Conservation (phyloP, 768 basidiomycete genomes). For the Sarcodon aspratus region DNA sequence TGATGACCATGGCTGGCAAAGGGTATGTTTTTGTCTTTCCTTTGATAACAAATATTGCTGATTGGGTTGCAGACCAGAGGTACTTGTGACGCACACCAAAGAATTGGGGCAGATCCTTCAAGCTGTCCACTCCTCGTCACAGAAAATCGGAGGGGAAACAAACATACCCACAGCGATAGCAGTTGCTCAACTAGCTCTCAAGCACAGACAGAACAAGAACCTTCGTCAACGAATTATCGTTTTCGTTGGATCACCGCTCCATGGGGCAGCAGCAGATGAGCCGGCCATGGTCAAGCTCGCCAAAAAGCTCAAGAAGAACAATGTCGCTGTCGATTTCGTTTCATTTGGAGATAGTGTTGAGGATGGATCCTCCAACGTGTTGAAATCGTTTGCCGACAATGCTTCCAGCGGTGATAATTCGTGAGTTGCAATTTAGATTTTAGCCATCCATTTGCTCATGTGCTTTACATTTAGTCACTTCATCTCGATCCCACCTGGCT, state of each 20-base stretch:
- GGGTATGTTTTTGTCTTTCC: slow-evolving; percentile 39
- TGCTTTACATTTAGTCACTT: slow-evolving; percentile 48
- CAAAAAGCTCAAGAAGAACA: slow-evolving; percentile 99
- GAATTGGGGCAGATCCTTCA: slow-evolving; percentile 87
- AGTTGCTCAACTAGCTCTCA: slow-evolving; percentile 91
- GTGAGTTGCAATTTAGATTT: slow-evolving; percentile 31
- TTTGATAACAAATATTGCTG: not conserved
- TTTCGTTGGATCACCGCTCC: slow-evolving; percentile 86
- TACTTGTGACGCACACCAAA: slow-evolving; percentile 91
- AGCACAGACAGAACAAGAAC: slow-evolving; percentile 98
- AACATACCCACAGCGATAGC: slow-evolving; percentile 88
- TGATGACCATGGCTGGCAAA: slow-evolving; percentile 98
- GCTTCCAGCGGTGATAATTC: slow-evolving; percentile 78
- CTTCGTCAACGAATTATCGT: slow-evolving; percentile 92
- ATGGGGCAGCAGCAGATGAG: slow-evolving; percentile 58
- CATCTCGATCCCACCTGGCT: slow-evolving; percentile 65
- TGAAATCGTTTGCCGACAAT: slow-evolving; percentile 77
- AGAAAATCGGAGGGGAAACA: slow-evolving; percentile 68
- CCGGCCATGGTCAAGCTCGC: slow-evolving; percentile 79
- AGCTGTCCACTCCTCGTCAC: slow-evolving; percentile 60
- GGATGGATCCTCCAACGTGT: slow-evolving; percentile 55
- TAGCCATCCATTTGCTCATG: not conserved
- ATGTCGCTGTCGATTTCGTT: slow-evolving; percentile 88
- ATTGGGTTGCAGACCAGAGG: slow-evolving; percentile 59
- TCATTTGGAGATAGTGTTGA: slow-evolving; percentile 86